Evolutionary conservation across 495 filamentous ascomycete species (phyloP), one percentile per base, ranked within the genome.

Genomic region (Corynascus novoguineensis): DNA sequence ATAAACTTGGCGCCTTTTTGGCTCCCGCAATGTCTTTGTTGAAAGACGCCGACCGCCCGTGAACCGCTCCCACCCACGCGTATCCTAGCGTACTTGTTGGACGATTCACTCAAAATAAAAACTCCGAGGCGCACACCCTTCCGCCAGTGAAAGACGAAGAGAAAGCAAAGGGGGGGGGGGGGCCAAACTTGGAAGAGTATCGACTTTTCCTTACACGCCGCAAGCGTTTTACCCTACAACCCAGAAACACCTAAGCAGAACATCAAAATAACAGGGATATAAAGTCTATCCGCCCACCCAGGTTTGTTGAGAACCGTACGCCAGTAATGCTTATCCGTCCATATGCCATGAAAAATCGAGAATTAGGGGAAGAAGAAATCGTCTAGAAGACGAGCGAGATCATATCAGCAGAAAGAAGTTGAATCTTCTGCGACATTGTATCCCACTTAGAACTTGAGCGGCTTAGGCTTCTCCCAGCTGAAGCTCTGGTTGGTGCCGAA

Each of bases 391-490:
- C 54, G 47, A 65, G 60, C 52, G 58, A 62, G 67, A 69, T 47
- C 24, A 42, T 56, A 63, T 69, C 60, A 51, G 55, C 67, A 65
- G 53, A 59, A 44, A 61, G 66, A 70, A 71, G 69, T 70, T 68
- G 67, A 73, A 68, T 71, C 65, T 62, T 59, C 65, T 69, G 62
- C 64, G 60, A 64, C 40, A 60, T 28, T 37, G 50, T 54, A 56
- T 67, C 67, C 45, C 60, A 53, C 70, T 81, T 95, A 97, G 74
- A 87, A 84, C 77, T 86, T 89, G 67, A 98, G 86, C 61, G 78
- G 69, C 89, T 96, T 96, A 65, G 93, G 92, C 82, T 96, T 84
- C 87, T 98, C 93, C 93, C 93, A 98, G 73, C 78, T 81, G 84
- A 97, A 98, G 71, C 78, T 78, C 83, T 96, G 93, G 87, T 96